Evolutionary conservation across 352 stramenopile genomes (phyloP).

Genomic region (Phytopythium vexans): DNA sequence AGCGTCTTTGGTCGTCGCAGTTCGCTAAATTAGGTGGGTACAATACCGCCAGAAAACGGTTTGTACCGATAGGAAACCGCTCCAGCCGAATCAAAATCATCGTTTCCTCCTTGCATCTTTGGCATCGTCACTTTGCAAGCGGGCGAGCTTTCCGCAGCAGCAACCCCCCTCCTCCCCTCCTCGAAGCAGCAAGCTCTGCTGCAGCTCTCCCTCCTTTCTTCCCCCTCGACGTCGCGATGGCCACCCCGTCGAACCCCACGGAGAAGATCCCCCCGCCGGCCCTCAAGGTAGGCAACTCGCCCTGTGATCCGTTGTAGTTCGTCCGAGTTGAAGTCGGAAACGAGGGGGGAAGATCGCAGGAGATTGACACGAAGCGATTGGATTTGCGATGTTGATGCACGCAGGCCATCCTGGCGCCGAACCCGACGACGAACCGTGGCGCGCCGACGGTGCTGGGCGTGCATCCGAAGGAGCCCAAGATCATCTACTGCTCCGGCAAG

Average conservation of each 20-base stretch:
- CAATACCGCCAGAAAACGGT: too few species aligned
- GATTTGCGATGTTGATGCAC: not conserved
- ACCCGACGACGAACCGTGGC: slow-evolving; percentile 69
- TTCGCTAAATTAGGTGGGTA: not conserved
- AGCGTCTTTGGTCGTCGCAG: not conserved
- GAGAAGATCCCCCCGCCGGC: slow-evolving; percentile 56
- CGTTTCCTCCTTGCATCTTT: too few species aligned
- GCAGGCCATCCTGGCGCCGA: slow-evolving; percentile 60
- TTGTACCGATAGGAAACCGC: too few species aligned
- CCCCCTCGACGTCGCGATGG: slow-evolving; percentile 23
- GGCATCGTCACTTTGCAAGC: too few species aligned
- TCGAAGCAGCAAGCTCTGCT: slow-evolving; percentile 5
- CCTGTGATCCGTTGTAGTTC: too few species aligned
- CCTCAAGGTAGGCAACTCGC: slow-evolving; percentile 29
- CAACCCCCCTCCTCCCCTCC: not conserved
- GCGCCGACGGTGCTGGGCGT: slow-evolving; percentile 64
- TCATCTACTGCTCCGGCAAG: slow-evolving; percentile 92
- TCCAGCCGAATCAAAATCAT: too few species aligned
- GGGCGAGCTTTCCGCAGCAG: not conserved
- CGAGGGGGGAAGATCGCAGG: too few species aligned
- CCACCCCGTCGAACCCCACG: slow-evolving; percentile 52
- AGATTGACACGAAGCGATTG: too few species aligned
- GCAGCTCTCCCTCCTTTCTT: not conserved
- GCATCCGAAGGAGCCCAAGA: slow-evolving; percentile 84
- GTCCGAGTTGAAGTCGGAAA: not conserved